Base-by-base conservation (phyloP, 1,284 basidiomycete genomes). In the Sanghuangporus weigelae region DNA sequence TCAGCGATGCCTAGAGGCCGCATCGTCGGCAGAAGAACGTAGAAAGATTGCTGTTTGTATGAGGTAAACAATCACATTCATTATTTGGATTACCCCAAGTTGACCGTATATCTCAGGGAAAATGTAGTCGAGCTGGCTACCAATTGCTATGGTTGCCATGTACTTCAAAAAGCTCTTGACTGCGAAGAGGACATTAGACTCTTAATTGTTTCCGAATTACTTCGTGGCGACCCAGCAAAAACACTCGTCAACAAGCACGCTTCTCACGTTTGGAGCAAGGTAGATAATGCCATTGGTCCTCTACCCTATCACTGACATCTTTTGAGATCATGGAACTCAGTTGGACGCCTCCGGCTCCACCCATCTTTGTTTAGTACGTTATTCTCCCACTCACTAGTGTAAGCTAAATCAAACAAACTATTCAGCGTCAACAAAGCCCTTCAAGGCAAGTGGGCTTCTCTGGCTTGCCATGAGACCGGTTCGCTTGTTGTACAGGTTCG, bases 261-360 rank as follows among this genome's bases (percentile, higher is more conserved):
- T 1, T 91, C 89, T 61, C 90, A 92, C 72, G 90, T 92, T 21
- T 92, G 90, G 90, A 91, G 89, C 75, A 92, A 92, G 80, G 89
- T 90, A 70, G 59, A 74, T 58, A 49, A 31, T 40, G 65, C 40
- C 23, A 35, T 42, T 16, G 21, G 31, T 54, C 39, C 38, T 21
- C 31, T 7, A 44, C 40, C 36, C 48, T 7, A 36, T 14, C 53
- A 26, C 58, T 54, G 26, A 23, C 10, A 23, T 35, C 26, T 19
- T 21, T 16, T 11, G 60, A 90, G 88, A 90, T 92, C 67, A 92
- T 92, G 89, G 89, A 92, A 72, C 75, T 93, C 38, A 87, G 85
- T 14, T 93, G 90, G 90, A 89, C 86, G 6, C 79, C 85, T 54
- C 90, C 89, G 42, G 90, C 89, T 1, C 90, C 90, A 44, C 91